Conservation (phyloP, 1,139 yeast genomes). For the Debaryomycetaceae sp. region DNA sequence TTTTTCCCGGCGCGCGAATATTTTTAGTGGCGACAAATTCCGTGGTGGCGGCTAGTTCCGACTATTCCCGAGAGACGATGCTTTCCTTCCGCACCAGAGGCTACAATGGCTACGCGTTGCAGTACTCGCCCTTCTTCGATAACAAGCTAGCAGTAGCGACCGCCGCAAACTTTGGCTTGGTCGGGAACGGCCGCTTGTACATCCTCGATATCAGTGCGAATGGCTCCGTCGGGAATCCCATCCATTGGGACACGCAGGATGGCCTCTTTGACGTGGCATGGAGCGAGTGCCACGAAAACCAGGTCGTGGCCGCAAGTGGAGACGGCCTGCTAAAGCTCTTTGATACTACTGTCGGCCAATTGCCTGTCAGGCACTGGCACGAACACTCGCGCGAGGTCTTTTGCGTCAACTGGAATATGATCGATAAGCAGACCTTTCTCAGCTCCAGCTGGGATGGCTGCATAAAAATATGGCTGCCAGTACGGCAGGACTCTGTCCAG, state of each 20-base stretch:
- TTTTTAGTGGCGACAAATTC: too few species aligned
- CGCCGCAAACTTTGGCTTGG: conserved; percentile 87
- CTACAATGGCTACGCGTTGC: conserved; percentile 78
- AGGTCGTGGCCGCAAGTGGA: conserved; percentile 72
- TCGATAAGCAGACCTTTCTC: conserved; percentile 61
- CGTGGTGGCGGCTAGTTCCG: too few species aligned
- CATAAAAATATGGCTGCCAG: conserved; percentile 64
- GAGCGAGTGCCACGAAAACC: conserved; percentile 88
- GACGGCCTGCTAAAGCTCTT: conserved; percentile 82
- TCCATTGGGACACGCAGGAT: conserved; percentile 81
- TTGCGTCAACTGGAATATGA: conserved; percentile 76
- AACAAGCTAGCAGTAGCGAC: conserved; percentile 83
- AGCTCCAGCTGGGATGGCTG: conserved; percentile 91
- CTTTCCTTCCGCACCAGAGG: conserved; percentile 67
- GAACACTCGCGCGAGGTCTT: conserved; percentile 88
- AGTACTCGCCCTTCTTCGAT: conserved; percentile 87
- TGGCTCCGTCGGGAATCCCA: conserved; percentile 49
- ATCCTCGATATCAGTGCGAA: conserved; percentile 55
- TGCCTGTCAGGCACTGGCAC: conserved; percentile 65
- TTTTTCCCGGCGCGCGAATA: too few species aligned
- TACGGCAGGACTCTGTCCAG: conserved; percentile 43
- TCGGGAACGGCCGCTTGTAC: conserved; percentile 81
- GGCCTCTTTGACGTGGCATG: conserved; percentile 82
- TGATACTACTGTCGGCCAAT: conserved; percentile 56
- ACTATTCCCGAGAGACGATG: conserved; percentile 39